Percentiles rank a stretch among this genome's conserved stretches.
These are phyloP conservation scores for Yamadazyma nakazawae DNA, from an alignment of 805 yeast genomes.

Conservation along the genomic window DNA sequence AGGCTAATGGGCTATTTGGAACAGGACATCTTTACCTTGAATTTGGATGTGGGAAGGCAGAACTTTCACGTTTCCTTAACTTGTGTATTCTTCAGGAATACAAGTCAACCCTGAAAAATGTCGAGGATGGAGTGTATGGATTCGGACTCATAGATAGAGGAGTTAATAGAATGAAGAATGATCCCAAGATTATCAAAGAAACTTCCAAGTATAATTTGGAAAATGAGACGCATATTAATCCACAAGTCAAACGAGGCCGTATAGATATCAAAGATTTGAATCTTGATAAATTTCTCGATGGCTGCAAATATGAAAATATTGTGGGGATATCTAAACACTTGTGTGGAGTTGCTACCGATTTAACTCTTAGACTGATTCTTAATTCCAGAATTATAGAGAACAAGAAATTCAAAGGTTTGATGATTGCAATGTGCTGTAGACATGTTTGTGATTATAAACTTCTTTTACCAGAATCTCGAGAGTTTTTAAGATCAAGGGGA, in stretches of 20 bases:
- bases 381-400: constrained; percentile 22
- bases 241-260: constrained; percentile 50
- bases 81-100: constrained; percentile 24
- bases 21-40: constrained; percentile 50
- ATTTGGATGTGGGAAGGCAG: constrained; percentile 92
- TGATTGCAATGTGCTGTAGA: constrained; percentile 92
- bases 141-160: constrained; percentile 75
- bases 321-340: constrained; percentile 83
- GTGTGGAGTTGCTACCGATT: constrained; percentile 93
- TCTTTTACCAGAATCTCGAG: constrained; percentile 47
- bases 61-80: constrained; percentile 64
- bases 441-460: constrained; percentile 71
- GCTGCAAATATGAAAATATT: constrained; percentile 17
- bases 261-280: constrained; percentile 78
- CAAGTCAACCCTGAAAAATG: neutral
- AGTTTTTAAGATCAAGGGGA: constrained; percentile 34
- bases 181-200: constrained; percentile 62
- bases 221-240: constrained; percentile 10
- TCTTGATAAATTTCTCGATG: constrained; percentile 39
- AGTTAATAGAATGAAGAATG: constrained; percentile 74
- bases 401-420: constrained; percentile 47
- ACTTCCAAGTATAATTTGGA: constrained; percentile 20
- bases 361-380: constrained; percentile 65
- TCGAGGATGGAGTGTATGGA: constrained; percentile 22
- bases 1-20: constrained; percentile 37